phyloP scores from a whole-genome alignment of 1,284 basidiomycete genomes.

The Gomphus bonarii region DNA sequence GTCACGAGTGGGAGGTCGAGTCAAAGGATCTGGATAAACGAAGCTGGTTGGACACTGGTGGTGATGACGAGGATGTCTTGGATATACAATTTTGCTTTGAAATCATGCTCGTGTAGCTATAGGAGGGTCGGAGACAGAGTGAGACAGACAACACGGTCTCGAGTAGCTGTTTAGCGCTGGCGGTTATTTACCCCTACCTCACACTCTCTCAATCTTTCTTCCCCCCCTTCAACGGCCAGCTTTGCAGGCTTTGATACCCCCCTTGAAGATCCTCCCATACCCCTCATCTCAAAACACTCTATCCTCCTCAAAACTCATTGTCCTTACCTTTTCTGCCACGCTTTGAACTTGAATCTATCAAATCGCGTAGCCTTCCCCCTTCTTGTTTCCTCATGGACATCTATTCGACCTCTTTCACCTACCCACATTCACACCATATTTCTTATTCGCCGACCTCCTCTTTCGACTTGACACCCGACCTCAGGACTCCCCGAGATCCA shows the following conservation, averaged over 20 bases:
- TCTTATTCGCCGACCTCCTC: conserved; percentile 51
- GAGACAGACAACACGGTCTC: background rate
- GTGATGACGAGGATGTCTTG: background rate
- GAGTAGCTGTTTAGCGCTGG: background rate
- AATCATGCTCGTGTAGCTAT: background rate
- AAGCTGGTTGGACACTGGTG: background rate
- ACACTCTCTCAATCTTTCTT: conserved; percentile 1
- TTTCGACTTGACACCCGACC: conserved; percentile 45
- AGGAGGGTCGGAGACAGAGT: background rate
- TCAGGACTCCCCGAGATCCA: conserved; percentile 34
- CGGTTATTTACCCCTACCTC: conserved; percentile 6
- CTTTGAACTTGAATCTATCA: conserved; percentile 10
- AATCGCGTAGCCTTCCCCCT: conserved; percentile 16
- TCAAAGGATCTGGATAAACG: background rate
- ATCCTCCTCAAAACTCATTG: conserved; percentile 9
- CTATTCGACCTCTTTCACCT: conserved; percentile 86
- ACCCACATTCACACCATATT: conserved; percentile 68
- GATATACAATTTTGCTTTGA: too few relatives aligned
- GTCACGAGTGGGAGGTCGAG: background rate
- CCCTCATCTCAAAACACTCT: conserved; percentile 16
- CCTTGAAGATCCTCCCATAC: conserved; percentile 19
- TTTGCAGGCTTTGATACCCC: conserved; percentile 20
- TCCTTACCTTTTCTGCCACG: conserved; percentile 11
- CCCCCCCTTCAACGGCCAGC: conserved; percentile 7
- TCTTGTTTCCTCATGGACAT: conserved; percentile 58